Base-by-base conservation (phyloP, 345 rosid species). In the Leavenworthia alabamica region DNA sequence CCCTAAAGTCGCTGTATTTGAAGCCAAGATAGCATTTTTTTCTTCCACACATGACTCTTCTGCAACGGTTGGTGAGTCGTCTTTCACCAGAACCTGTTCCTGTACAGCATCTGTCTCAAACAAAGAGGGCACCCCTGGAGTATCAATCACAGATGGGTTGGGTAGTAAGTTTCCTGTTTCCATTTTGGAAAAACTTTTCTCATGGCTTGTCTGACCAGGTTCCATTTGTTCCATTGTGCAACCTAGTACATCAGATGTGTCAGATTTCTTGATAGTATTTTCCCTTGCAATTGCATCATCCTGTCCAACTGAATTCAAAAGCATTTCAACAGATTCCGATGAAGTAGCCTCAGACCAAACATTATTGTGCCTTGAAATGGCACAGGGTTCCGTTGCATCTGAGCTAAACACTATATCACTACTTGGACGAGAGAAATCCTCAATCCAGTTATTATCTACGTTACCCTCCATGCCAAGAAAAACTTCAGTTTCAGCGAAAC, bases 271-370 rank as follows among this genome's bases (percentile, higher is more conserved):
- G 61, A 44, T 64, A 64, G 58, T 71, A 73, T 56, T 32, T 60
- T 84, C 80, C 56, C 46, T 73, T 13, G 77, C 85, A 72, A 75
- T 60, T 8, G 57, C 74, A 56, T 94, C 90, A 60, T 94, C 99
- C 80, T 86, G 90, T 29, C 95, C 98, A 64, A 91, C 92, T 36
- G 96, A 94, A 73, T 90, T 94, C 74, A 94, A 79, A 68, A 88
- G 78, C 96, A 88, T 88, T 77, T 86, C 96, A 79, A 86, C 90
- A 70, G 96, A 88, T 62, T 88, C 93, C 16, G 82, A 80, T 52
- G 96, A 88, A 64, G 96, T 74, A 28, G 88, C 93, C 86, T 88
- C 96, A 60, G 95, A 94, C 99, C 99, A 90, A 70, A 94, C 99
- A 94, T 94, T 84, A 76, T 67, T 86, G 68, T 73, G 80, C 82